Percentiles rank a stretch among this genome's conserved stretches.
These are phyloP conservation scores for Sporisorium exsertum DNA, from an alignment of 1,284 basidiomycete genomes.

Conservation along the genomic window DNA sequence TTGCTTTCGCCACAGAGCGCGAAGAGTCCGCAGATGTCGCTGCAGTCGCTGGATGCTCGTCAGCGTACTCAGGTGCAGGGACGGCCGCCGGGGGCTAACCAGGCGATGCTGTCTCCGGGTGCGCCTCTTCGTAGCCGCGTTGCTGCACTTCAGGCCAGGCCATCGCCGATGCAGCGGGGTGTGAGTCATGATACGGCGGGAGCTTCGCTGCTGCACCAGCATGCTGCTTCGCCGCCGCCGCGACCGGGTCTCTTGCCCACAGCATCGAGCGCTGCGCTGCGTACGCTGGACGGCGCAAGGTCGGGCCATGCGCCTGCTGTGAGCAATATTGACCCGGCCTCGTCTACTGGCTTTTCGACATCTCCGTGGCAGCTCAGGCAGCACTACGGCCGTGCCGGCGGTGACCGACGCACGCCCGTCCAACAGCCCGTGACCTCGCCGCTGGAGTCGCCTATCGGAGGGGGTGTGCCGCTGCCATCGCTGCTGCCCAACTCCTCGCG, in stretches of 20 bases:
- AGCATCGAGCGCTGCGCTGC: constrained; percentile 30
- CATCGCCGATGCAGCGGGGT: constrained; percentile 28
- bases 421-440: constrained; percentile 23
- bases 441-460: constrained; percentile 23
- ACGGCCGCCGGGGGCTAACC: constrained; percentile 9
- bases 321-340: constrained; percentile 33
- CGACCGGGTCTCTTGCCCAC: constrained; percentile 29
- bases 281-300: constrained; percentile 7
- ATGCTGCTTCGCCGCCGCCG: constrained; percentile 17
- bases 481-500: constrained; percentile 32
- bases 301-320: background rate
- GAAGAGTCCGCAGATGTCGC: constrained; percentile 13
- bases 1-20: constrained; percentile 27
- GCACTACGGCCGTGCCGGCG: constrained; percentile 2
- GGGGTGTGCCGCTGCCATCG: constrained; percentile 23
- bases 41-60: constrained; percentile 20
- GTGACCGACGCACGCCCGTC: constrained; percentile 15
- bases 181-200: constrained; percentile 29
- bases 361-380: constrained; percentile 5
- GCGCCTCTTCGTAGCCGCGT: constrained; percentile 16
- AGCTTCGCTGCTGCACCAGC: constrained; percentile 2
- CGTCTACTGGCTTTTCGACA: constrained; percentile 37
- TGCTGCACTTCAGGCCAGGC: constrained; percentile 18
- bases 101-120: constrained; percentile 10
- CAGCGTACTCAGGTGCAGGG: constrained; percentile 8